A percentile compares a stretch with the other conserved stretches of the same genome.
These are phyloP conservation scores for Pterothamnion heteromorphum DNA, from an alignment of 31 red algal species.

Conservation along the genomic window DNA sequence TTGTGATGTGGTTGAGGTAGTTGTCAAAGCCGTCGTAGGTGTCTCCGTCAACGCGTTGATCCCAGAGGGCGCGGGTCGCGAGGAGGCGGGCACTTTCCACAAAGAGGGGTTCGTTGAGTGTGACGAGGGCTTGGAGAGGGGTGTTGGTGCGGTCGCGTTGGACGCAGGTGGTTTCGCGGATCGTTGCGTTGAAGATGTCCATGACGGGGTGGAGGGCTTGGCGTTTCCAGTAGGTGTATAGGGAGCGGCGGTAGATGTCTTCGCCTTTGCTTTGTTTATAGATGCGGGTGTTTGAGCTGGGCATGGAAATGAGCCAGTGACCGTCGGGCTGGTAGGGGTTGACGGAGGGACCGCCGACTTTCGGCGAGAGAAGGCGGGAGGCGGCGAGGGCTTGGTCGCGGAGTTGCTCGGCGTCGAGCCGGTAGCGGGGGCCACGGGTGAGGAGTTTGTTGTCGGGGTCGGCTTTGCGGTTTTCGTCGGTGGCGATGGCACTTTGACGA, in stretches of 20 bases:
- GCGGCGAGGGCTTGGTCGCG: not conserved
- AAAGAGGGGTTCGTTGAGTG: not conserved
- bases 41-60: too few relatives aligned
- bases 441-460: not conserved
- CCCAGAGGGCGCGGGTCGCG: not conserved
- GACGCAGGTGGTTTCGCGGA: not conserved
- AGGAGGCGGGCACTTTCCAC: not conserved
- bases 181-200: not conserved
- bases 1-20: not conserved
- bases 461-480: not conserved
- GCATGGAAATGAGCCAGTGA: not conserved
- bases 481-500: not conserved
- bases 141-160: not conserved
- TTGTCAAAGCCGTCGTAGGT: not conserved
- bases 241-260: not conserved
- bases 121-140: not conserved
- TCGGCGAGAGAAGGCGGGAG: not conserved
- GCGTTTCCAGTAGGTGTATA: not conserved
- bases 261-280: not conserved
- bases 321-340: not conserved
- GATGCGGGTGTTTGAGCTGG: not conserved
- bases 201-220: not conserved
- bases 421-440: not conserved
- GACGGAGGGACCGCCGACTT: not conserved
- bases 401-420: not conserved